A percentile compares a stretch with the other conserved stretches of the same genome.
Conservation (phyloP, 495 filamentous ascomycete species). For the Sporormia fimetaria region DNA sequence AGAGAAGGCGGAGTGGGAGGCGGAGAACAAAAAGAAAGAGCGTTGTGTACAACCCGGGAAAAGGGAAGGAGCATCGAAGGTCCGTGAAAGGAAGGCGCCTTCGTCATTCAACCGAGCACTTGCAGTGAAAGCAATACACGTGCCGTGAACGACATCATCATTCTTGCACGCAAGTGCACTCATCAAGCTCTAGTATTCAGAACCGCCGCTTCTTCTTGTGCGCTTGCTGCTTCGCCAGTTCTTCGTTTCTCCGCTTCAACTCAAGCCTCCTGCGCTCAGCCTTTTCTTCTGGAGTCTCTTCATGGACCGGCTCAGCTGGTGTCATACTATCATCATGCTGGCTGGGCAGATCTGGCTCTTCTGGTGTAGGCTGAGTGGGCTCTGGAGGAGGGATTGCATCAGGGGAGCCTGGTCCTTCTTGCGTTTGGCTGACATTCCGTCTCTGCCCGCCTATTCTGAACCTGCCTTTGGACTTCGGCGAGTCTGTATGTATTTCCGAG, state of each 20-base stretch:
- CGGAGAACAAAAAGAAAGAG: too few species aligned
- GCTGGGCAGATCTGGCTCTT: background rate
- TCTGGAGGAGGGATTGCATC: background rate
- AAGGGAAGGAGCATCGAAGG: too few species aligned
- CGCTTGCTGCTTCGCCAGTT: constrained; percentile 29
- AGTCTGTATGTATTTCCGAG: too few species aligned
- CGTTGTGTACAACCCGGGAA: too few species aligned
- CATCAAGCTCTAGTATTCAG: too few species aligned
- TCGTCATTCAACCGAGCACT: background rate
- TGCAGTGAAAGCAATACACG: too few species aligned
- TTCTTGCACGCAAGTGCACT: too few species aligned
- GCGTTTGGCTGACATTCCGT: too few species aligned
- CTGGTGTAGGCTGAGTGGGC: background rate
- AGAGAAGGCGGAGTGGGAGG: too few species aligned
- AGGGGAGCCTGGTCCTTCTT: background rate
- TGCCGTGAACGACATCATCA: too few species aligned
- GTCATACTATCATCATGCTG: background rate
- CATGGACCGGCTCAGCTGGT: constrained; percentile 11
- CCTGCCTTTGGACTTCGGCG: background rate
- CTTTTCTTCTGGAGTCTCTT: constrained; percentile 31
- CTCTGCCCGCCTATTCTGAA: background rate
- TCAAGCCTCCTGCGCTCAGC: constrained; percentile 31
- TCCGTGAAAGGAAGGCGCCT: too few species aligned
- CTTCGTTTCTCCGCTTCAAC: constrained; percentile 29
- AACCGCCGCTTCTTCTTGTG: constrained; percentile 34